Evolutionary conservation across 257 asterid species (phyloP).

Genomic region (Euphrasia confusa): DNA sequence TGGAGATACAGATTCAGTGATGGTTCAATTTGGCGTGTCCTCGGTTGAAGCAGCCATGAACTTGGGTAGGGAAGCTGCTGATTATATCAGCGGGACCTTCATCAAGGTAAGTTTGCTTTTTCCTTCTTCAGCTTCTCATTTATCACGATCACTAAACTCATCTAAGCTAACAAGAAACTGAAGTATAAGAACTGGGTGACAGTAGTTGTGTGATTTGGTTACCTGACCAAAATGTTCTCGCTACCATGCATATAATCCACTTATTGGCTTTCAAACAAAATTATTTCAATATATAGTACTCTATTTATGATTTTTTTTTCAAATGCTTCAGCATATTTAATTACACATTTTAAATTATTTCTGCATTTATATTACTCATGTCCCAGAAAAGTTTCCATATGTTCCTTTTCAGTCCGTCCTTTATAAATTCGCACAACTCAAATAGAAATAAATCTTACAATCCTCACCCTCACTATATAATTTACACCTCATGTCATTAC

Average conservation of each 20-base stretch:
- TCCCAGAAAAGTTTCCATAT: too few relatives aligned
- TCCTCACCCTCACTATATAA: too few relatives aligned
- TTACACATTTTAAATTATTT: neutral
- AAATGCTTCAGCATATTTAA: slow-evolving; percentile 3
- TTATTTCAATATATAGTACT: neutral
- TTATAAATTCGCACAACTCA: too few relatives aligned
- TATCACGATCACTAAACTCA: slow-evolving; percentile 11
- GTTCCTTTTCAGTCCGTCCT: too few relatives aligned
- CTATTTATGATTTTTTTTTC: slow-evolving; percentile 1
- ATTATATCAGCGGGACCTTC: slow-evolving; percentile 78
- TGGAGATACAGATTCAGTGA: slow-evolving; percentile 99
- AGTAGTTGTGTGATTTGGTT: slow-evolving; percentile 12
- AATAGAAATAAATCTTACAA: too few relatives aligned
- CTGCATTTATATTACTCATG: neutral
- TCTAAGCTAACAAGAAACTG: slow-evolving; percentile 13
- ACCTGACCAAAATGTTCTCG: slow-evolving; percentile 7
- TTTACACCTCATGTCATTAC: too few relatives aligned
- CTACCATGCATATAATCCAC: neutral
- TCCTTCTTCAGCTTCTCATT: slow-evolving; percentile 12
- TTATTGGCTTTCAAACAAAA: neutral
- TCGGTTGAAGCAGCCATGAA: slow-evolving; percentile 89
- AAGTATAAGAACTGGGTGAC: slow-evolving; percentile 19
- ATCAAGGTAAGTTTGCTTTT: slow-evolving; percentile 47
- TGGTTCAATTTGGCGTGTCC: slow-evolving; percentile 97
- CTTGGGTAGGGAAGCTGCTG: slow-evolving; percentile 98